These are phyloP conservation scores for Macrocystidia cucumis DNA, from an alignment of 1,284 basidiomycete genomes.

Conservation along the genomic window DNA sequence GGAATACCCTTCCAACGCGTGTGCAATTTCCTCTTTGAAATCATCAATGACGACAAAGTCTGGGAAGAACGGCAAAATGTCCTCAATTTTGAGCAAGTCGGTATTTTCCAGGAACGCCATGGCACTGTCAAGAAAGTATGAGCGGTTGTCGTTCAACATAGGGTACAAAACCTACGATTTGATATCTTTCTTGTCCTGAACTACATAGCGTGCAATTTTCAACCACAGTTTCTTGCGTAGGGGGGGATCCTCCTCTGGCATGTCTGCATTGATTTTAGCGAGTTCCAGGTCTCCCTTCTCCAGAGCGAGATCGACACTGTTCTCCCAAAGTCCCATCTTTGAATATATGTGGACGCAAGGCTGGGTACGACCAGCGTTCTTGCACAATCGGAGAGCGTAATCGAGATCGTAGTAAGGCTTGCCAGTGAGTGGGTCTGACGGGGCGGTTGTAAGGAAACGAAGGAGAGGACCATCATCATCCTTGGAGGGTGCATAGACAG, in stretches of 20 bases:
- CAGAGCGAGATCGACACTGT: slow-evolving; percentile 92
- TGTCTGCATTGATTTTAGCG: slow-evolving; percentile 90
- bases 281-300: slow-evolving; percentile 90
- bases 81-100: slow-evolving; percentile 94
- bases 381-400: slow-evolving; percentile 91
- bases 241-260: slow-evolving; percentile 83
- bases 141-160: no score
- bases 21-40: slow-evolving; percentile 98
- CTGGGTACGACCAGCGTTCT: slow-evolving; percentile 73
- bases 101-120: slow-evolving; percentile 96
- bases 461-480: slow-evolving; percentile 79
- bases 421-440: slow-evolving; percentile 74
- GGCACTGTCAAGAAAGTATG: slow-evolving; percentile 47
- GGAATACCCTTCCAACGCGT: slow-evolving; percentile 91
- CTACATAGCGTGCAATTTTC: slow-evolving; percentile 95
- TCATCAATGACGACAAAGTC: slow-evolving; percentile 99
- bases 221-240: slow-evolving; percentile 95
- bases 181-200: slow-evolving; percentile 96
- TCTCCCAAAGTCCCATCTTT: slow-evolving; percentile 96
- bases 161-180: slow-evolving; percentile 81
- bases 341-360: slow-evolving; percentile 97
- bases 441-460: slow-evolving; percentile 81
- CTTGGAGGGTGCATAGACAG: slow-evolving; percentile 16
- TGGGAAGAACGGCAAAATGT: slow-evolving; percentile 98
- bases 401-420: slow-evolving; percentile 96